Conservation (phyloP, 2,329 filamentous ascomycete genomes). For the Coniella vitis region DNA sequence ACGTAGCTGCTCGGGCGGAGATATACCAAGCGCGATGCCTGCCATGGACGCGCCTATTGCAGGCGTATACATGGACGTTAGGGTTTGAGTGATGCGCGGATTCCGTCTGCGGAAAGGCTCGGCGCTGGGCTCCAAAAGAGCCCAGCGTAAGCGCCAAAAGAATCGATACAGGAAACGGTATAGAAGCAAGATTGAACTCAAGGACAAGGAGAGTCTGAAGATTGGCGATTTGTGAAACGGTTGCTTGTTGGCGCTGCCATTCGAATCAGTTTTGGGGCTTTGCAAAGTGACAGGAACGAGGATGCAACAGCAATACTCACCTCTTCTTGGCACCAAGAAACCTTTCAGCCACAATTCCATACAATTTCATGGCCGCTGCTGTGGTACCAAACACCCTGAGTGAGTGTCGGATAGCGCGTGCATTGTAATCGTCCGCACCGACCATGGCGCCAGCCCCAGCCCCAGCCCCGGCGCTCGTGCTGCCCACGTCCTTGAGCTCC, state of each 20-base stretch:
- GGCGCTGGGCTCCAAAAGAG: constrained; percentile 73
- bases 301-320: constrained; percentile 31
- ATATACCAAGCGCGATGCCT: constrained; percentile 74
- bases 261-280: constrained; percentile 15
- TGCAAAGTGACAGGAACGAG: constrained; percentile 18
- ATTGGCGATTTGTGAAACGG: constrained; percentile 60
- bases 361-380: constrained; percentile 56
- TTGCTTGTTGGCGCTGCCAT: constrained; percentile 34
- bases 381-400: constrained; percentile 63
- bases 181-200: constrained; percentile 79
- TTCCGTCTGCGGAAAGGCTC: constrained; percentile 77
- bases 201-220: constrained; percentile 70
- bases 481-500: constrained; percentile 7
- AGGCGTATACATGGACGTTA: constrained; percentile 80
- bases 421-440: constrained; percentile 59
- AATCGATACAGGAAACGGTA: constrained; percentile 89
- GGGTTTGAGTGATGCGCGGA: constrained; percentile 62
- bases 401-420: constrained; percentile 62
- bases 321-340: constrained; percentile 38
- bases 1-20: constrained; percentile 58
- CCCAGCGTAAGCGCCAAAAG: constrained; percentile 70
- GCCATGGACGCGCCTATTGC: constrained; percentile 86
- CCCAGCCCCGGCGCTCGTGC: constrained; percentile 11
- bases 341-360: constrained; percentile 44
- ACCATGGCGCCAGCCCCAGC: constrained; percentile 20